Percentiles rank a stretch among this genome's conserved stretches.
Evolutionary conservation across 2,329 filamentous ascomycete species (phyloP).

Genomic region (Nemania sp.): DNA sequence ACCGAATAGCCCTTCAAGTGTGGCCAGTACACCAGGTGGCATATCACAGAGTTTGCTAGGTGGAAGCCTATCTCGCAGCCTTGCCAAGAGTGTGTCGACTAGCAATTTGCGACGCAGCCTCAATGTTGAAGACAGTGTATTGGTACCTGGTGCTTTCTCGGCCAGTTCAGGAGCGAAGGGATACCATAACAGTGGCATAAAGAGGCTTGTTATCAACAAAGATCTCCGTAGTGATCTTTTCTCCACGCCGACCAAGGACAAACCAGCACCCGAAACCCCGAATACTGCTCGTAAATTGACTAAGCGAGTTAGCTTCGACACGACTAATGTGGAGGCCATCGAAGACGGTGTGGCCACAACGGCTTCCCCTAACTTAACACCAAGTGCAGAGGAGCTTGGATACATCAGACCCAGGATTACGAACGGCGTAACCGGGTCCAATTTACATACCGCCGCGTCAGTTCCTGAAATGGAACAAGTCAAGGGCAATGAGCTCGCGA

Average conservation of each 20-base stretch:
- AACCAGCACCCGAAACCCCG: slow-evolving; percentile 44
- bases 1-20: slow-evolving; percentile 70
- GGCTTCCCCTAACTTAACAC: slow-evolving; percentile 49
- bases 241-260: slow-evolving; percentile 61
- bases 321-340: slow-evolving; percentile 55
- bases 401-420: slow-evolving; percentile 57
- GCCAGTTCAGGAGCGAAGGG: slow-evolving; percentile 65
- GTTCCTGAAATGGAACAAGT: slow-evolving; percentile 70
- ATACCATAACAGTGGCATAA: slow-evolving; percentile 73
- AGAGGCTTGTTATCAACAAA: slow-evolving; percentile 91
- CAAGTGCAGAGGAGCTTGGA: slow-evolving; percentile 61
- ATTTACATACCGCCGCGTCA: slow-evolving; percentile 42
- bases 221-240: slow-evolving; percentile 76
- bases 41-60: slow-evolving; percentile 69
- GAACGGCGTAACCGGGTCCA: slow-evolving; percentile 50
- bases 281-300: slow-evolving; percentile 61
- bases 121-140: slow-evolving; percentile 80
- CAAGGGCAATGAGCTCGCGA: slow-evolving; percentile 74
- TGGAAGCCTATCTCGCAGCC: slow-evolving; percentile 68
- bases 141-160: slow-evolving; percentile 84
- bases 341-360: slow-evolving; percentile 51
- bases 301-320: slow-evolving; percentile 93
- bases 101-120: slow-evolving; percentile 84
- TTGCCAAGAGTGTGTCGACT: slow-evolving; percentile 86
- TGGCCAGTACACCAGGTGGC: slow-evolving; percentile 68